These are phyloP conservation scores for Crithidia expoeki DNA, from an alignment of 208 protist species.

Conservation along the genomic window DNA sequence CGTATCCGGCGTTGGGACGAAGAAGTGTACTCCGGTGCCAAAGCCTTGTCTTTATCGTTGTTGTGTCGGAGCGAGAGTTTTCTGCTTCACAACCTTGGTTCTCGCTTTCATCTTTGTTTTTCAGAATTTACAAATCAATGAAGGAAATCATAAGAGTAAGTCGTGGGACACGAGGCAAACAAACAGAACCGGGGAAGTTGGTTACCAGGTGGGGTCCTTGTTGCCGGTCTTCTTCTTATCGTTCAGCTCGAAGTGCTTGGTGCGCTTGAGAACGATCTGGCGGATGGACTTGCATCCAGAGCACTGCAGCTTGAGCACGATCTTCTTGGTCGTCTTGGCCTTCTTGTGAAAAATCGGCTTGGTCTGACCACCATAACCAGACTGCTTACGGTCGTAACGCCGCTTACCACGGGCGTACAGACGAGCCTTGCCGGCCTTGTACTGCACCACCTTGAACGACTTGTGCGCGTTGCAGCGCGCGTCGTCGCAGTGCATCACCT, in stretches of 20 bases:
- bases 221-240: constrained; percentile 93
- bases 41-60: too few species aligned
- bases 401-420: constrained; percentile 98
- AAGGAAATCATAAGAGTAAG: not conserved
- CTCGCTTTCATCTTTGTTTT: too few species aligned
- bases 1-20: too few species aligned
- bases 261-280: constrained; percentile 96
- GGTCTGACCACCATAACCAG: constrained; percentile 99
- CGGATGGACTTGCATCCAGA: constrained; percentile 95
- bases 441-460: constrained; percentile 99
- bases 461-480: constrained; percentile 95
- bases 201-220: constrained; percentile 93
- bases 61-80: too few species aligned
- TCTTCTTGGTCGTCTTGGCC: constrained; percentile 99
- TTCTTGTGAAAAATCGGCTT: constrained; percentile 99
- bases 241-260: constrained; percentile 99
- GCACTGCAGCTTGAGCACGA: constrained; percentile 99
- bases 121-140: constrained; percentile 10
- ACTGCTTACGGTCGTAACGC: constrained; percentile 99
- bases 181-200: constrained; percentile 14
- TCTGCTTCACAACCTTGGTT: too few species aligned
- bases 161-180: not conserved
- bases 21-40: too few species aligned
- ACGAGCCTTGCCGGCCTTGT: constrained; percentile 99
- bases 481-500: constrained; percentile 91